These are phyloP conservation scores for Aspergillus piperis DNA, from an alignment of 2,329 filamentous ascomycete species.

Conservation along the genomic window DNA sequence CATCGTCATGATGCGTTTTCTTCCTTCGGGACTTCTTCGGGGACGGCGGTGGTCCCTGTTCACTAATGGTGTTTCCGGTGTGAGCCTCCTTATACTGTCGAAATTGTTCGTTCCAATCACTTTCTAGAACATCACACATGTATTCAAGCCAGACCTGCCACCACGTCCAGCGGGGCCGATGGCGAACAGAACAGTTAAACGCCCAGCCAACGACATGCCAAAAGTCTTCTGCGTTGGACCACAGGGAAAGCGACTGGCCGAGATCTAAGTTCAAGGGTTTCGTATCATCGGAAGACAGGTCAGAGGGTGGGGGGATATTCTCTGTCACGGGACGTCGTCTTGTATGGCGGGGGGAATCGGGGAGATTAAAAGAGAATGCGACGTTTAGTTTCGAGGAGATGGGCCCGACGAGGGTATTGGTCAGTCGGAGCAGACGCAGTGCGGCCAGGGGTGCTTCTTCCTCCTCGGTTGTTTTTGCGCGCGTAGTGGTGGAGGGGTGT, in stretches of 20 bases:
- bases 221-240: slow-evolving; percentile 77
- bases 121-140: slow-evolving; percentile 55
- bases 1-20: slow-evolving; percentile 20
- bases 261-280: slow-evolving; percentile 60
- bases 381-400: slow-evolving; percentile 67
- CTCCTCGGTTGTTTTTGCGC: slow-evolving; percentile 63
- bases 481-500: slow-evolving; percentile 77
- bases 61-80: neutral
- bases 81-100: slow-evolving; percentile 10
- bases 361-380: slow-evolving; percentile 68
- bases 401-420: slow-evolving; percentile 67
- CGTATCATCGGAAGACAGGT: slow-evolving; percentile 45
- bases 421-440: slow-evolving; percentile 67
- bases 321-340: slow-evolving; percentile 27
- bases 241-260: slow-evolving; percentile 67
- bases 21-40: slow-evolving; percentile 6
- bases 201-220: slow-evolving; percentile 91
- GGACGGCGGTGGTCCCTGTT: too few relatives aligned
- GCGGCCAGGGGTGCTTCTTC: slow-evolving; percentile 66
- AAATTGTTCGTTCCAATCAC: slow-evolving; percentile 45
- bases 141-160: slow-evolving; percentile 81
- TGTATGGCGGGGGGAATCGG: slow-evolving; percentile 36
- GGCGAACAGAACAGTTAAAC: slow-evolving; percentile 78
- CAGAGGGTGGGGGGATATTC: slow-evolving; percentile 11
- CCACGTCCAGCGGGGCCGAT: slow-evolving; percentile 73